Conservation (phyloP, 495 filamentous ascomycete genomes). For the Neurospora sp. region DNA sequence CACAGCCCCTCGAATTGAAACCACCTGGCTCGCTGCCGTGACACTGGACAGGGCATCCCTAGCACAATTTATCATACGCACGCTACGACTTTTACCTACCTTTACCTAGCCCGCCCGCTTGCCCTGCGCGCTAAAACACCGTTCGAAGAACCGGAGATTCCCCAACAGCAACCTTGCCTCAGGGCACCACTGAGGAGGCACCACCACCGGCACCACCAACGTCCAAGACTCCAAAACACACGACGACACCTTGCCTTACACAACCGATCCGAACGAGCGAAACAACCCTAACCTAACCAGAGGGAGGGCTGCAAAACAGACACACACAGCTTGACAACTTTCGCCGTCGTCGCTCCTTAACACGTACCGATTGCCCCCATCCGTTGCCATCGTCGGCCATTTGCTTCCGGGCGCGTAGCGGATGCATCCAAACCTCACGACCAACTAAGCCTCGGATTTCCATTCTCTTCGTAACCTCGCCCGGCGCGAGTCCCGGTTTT, state of each 20-base stretch:
- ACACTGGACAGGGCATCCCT: neutral
- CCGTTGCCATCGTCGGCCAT: neutral
- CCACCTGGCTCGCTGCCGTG: neutral
- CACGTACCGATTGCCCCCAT: neutral
- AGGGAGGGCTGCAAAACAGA: neutral
- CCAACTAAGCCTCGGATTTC: constrained; percentile 2
- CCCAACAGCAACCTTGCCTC: neutral
- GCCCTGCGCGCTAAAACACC: neutral
- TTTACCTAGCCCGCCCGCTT: neutral
- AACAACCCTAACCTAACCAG: neutral
- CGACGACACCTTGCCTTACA: neutral
- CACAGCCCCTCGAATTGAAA: constrained; percentile 9
- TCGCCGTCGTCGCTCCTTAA: neutral
- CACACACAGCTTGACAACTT: neutral
- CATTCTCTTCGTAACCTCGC: constrained; percentile 20
- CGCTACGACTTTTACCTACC: neutral
- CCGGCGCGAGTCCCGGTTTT: constrained; percentile 28
- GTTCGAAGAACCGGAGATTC: neutral
- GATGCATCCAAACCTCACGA: constrained; percentile 13
- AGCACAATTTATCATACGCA: neutral
- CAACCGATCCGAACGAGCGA: neutral
- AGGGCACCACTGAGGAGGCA: neutral
- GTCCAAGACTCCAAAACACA: neutral
- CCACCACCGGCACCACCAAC: neutral
- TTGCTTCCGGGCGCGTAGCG: neutral